Base-by-base conservation (phyloP, 1,284 basidiomycete genomes). In the Cystobasidium slooffiae region DNA sequence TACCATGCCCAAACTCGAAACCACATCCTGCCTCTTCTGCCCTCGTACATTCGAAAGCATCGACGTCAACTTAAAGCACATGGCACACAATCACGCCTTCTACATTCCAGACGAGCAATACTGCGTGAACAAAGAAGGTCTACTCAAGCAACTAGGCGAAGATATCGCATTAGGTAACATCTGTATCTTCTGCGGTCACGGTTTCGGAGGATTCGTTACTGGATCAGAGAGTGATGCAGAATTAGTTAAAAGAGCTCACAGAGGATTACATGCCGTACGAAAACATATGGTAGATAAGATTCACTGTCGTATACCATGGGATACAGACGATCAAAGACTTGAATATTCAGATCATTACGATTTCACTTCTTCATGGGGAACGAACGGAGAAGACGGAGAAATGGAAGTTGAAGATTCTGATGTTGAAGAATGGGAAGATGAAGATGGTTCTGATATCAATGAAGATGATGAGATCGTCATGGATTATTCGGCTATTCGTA, bases 251-350 rank as follows among this genome's bases (percentile, higher is more conserved):
- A 62, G 76, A 46, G 79, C 78, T n/a, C 78, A 77, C 56, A 78
- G 78, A 59, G 79, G 79, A 9, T 80, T 94, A 59, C 89, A 93
- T 2, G 93, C 94, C 0, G 93, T 93, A 2, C 85, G 94, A 77
- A 92, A 91, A 80, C 94, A 97, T 81, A 97, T 97, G 95, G 78
- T 88, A 66, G 94, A 95, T 84, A 97, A 97, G 84, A 87, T 87
- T 53, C 97, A 99, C 80, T 97, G 95, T 87, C 97, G 97, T 84
- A 88, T 99, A 75, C 91, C 93, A 0, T 99, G 97, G 82, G 91
- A 94, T 69, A 84, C 86, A 0, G 89, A 92, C 78, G 83, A 86
- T 55, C 93, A 98, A 79, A 87, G 89, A 61, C 87, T 96, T 59
- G 94, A 97, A 80, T 79, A 97, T 6, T 91, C 94, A 0, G 96